Evolutionary conservation across 139 green algal genomes (phyloP).

Genomic region (Chlamydomonas sp.): DNA sequence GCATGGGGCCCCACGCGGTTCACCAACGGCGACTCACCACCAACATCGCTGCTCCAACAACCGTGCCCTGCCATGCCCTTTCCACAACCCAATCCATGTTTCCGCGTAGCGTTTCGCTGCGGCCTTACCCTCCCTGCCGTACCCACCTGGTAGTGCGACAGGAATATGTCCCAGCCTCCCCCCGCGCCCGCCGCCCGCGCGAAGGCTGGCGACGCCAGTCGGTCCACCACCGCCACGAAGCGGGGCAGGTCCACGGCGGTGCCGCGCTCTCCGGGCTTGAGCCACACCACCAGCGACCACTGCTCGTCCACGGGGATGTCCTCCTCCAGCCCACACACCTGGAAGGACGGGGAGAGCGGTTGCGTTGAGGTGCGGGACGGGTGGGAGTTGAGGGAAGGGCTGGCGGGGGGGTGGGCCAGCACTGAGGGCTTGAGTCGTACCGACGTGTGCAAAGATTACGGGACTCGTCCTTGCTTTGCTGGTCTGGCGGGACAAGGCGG

Average conservation of each 20-base stretch:
- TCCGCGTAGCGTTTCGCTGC: no score
- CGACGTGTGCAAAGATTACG: no score
- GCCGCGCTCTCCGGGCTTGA: constrained; percentile 30
- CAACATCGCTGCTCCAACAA: no score
- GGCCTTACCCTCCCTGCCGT: not conserved
- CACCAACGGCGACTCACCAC: no score
- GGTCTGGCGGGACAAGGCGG: no score
- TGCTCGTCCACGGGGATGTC: constrained; percentile 38
- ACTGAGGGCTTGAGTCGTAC: no score
- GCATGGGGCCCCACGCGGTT: no score
- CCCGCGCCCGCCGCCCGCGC: not conserved
- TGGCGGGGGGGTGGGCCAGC: not conserved
- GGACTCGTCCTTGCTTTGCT: no score
- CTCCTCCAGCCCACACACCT: not conserved
- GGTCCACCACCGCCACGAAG: constrained; percentile 35
- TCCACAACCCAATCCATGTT: no score
- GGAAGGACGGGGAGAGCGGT: not conserved
- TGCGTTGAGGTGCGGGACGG: not conserved
- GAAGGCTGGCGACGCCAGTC: constrained; percentile 21
- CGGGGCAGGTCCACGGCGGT: constrained; percentile 11
- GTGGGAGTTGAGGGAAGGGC: no score
- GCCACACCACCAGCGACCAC: constrained; percentile 37
- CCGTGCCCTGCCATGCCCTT: no score
- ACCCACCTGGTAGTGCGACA: constrained; percentile 19
- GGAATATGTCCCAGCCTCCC: constrained; percentile 27